These are phyloP conservation scores for Clavispora asparagi DNA, from an alignment of 805 yeast species.

Conservation along the genomic window DNA sequence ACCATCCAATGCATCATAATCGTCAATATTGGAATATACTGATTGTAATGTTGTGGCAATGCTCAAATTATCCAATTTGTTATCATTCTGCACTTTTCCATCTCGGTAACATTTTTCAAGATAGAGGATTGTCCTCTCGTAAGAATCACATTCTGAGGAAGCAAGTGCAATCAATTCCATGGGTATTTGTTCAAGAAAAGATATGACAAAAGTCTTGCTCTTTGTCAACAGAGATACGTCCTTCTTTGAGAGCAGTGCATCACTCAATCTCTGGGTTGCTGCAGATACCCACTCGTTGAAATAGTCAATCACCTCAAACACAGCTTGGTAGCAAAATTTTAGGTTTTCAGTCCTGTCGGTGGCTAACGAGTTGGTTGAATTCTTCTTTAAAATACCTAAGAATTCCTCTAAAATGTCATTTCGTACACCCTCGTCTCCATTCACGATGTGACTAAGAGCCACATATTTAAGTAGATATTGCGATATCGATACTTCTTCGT, in stretches of 20 bases:
- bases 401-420: constrained; percentile 56
- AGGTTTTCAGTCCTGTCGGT: constrained; percentile 52
- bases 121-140: constrained; percentile 81
- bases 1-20: constrained; percentile 87
- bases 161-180: constrained; percentile 67
- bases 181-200: constrained; percentile 54
- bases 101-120: constrained; percentile 69
- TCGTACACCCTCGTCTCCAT: constrained; percentile 33
- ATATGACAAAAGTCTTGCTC: constrained; percentile 31
- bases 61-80: constrained; percentile 28
- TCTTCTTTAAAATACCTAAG: constrained; percentile 41
- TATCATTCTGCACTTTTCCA: constrained; percentile 19
- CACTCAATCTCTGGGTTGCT: constrained; percentile 29
- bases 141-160: constrained; percentile 78
- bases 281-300: constrained; percentile 69
- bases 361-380: constrained; percentile 41
- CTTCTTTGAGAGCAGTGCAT: constrained; percentile 13
- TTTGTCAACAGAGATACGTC: constrained; percentile 21
- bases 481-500: constrained; percentile 65
- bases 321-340: constrained; percentile 62
- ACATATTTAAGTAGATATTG: constrained; percentile 74
- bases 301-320: constrained; percentile 78
- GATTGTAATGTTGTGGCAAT: constrained; percentile 55
- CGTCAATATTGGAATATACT: constrained; percentile 84
- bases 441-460: constrained; percentile 57